Evolutionary conservation across 352 stramenopile species (phyloP).

Genomic region (Paralagenidium karlingii): DNA sequence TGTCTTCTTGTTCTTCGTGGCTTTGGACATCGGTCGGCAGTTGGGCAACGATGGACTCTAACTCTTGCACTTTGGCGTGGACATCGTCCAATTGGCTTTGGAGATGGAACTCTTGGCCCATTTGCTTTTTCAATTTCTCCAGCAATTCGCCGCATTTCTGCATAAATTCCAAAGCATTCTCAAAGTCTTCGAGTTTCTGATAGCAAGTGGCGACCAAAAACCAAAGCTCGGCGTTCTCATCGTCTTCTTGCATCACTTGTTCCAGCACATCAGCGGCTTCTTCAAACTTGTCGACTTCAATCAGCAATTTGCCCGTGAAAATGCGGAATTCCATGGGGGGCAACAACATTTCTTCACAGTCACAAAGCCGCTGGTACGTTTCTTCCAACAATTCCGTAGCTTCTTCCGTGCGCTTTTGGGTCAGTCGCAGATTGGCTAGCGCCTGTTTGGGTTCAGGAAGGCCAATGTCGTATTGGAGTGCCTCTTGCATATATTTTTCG

Average conservation of each 20-base stretch:
- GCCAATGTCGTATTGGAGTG: conserved; percentile 84
- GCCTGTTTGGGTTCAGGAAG: conserved; percentile 90
- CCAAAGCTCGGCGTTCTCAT: conserved; percentile 84
- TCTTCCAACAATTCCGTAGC: conserved; percentile 83
- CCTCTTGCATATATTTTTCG: conserved; percentile 82
- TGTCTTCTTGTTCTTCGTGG: conserved; percentile 4
- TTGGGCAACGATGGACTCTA: too few relatives aligned
- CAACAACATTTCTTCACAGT: conserved; percentile 54
- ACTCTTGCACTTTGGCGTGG: too few relatives aligned
- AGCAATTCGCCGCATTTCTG: conserved; percentile 71
- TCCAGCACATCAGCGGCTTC: conserved; percentile 73
- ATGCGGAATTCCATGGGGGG: conserved; percentile 79
- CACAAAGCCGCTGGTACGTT: conserved; percentile 84
- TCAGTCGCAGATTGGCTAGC: conserved; percentile 90
- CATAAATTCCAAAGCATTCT: conserved; percentile 78
- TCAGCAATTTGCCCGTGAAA: conserved; percentile 69
- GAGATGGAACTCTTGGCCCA: conserved; percentile 59
- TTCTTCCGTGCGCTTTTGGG: conserved; percentile 85
- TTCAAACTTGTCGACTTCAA: conserved; percentile 79
- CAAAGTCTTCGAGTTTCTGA: conserved; percentile 69
- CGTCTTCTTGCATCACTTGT: conserved; percentile 81
- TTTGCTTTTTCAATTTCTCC: conserved; percentile 62
- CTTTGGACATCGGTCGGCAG: background rate
- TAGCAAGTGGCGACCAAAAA: conserved; percentile 84
- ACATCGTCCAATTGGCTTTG: conserved; percentile 52